Percentiles rank a stretch among this genome's conserved stretches.
Conservation (phyloP, 179 eudicot genomes). For the Monotropa hypopitys region DNA sequence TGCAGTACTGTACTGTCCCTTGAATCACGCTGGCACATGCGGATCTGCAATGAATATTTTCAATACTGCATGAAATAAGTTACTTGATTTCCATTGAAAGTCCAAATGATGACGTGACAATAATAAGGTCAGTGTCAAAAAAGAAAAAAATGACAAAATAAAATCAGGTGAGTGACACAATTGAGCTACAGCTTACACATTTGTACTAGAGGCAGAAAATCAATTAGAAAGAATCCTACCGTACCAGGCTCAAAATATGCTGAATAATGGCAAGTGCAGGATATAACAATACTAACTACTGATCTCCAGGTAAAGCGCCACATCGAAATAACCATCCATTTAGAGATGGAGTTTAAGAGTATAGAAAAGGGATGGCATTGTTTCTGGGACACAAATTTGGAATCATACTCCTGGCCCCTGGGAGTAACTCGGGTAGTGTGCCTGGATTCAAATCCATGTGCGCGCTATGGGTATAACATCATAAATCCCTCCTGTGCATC, state of each 20-base stretch:
- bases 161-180: not conserved
- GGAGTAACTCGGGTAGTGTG: not conserved
- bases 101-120: not conserved
- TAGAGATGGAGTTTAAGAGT: not conserved
- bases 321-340: not conserved
- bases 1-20: constrained; percentile 74
- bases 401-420: not conserved
- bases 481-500: not conserved
- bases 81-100: not conserved
- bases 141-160: not conserved
- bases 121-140: not conserved
- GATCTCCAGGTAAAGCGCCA: not conserved
- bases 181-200: not conserved
- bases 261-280: not conserved
- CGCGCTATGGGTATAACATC: not conserved
- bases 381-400: not conserved
- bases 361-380: not conserved
- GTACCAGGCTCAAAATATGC: not conserved
- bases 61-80: constrained; percentile 1
- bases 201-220: not conserved
- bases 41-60: constrained; percentile 30
- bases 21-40: constrained; percentile 84
- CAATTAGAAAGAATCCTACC: not conserved
- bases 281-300: not conserved
- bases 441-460: not conserved